Evolutionary conservation across 345 rosid species (phyloP).

Genomic region (Noccaea caerulescens): DNA sequence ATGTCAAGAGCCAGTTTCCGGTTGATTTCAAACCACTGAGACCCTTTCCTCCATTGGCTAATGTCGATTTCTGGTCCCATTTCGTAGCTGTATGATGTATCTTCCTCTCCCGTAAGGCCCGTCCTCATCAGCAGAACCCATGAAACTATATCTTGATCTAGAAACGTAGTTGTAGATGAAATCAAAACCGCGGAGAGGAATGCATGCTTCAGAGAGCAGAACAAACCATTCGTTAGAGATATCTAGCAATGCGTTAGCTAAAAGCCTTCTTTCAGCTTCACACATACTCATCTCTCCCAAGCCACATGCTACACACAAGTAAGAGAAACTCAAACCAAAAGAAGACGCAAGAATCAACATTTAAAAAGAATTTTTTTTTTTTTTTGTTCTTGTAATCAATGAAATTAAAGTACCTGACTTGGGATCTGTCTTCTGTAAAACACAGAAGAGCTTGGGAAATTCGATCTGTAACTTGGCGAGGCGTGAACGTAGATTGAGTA

Average conservation of each 20-base stretch:
- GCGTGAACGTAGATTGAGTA: constrained; percentile 75
- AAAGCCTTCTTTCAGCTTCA: constrained; percentile 89
- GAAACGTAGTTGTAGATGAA: constrained; percentile 63
- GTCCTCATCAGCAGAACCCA: constrained; percentile 74
- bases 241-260: constrained; percentile 88
- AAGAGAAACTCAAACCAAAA: neutral
- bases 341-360: too few species aligned
- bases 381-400: too few species aligned
- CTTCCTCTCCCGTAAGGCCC: constrained; percentile 86
- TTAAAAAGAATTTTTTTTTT: too few species aligned
- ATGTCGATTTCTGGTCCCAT: constrained; percentile 78
- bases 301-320: constrained; percentile 56
- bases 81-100: constrained; percentile 54
- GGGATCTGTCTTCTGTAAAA: constrained; percentile 81
- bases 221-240: constrained; percentile 86
- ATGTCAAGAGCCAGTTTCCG: constrained; percentile 61
- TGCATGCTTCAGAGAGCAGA: constrained; percentile 86
- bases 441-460: constrained; percentile 59
- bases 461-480: constrained; percentile 52
- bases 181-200: constrained; percentile 70
- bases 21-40: constrained; percentile 92
- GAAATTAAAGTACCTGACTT: constrained; percentile 62
- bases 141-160: constrained; percentile 65
- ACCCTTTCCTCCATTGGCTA: constrained; percentile 87
- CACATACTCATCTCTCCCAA: constrained; percentile 94